Evolutionary conservation across 2,329 filamentous ascomycete genomes (phyloP).

Genomic region (Arthroderma sp.): DNA sequence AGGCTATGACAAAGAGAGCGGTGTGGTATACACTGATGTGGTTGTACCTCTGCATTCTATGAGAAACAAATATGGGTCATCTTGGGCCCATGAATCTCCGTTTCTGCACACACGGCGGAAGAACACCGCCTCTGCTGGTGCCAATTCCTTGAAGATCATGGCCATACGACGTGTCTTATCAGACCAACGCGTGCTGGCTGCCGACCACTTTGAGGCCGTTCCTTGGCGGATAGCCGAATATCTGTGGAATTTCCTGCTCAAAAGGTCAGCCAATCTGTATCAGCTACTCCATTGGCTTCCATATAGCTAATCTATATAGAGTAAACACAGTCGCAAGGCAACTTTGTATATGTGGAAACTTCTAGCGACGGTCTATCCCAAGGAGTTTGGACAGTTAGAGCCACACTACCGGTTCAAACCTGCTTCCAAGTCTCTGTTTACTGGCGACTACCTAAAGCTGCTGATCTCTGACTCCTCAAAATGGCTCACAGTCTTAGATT

Average conservation of each 20-base stretch:
- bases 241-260: slow-evolving; percentile 26
- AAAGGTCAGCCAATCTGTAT: slow-evolving; percentile 18
- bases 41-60: slow-evolving; percentile 2
- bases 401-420: slow-evolving; percentile 22
- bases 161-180: slow-evolving; percentile 21
- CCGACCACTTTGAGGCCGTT: slow-evolving; percentile 23
- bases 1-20: slow-evolving; percentile 10
- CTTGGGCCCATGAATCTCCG: slow-evolving; percentile 28
- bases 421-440: slow-evolving; percentile 16
- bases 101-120: slow-evolving; percentile 20
- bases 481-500: slow-evolving; percentile 25
- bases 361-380: slow-evolving; percentile 25
- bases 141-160: slow-evolving; percentile 22
- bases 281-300: neutral
- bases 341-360: slow-evolving; percentile 34
- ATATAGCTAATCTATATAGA: slow-evolving; percentile 4
- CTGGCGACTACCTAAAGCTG: slow-evolving; percentile 24
- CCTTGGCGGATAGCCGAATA: slow-evolving; percentile 28
- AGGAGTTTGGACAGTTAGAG: slow-evolving; percentile 19
- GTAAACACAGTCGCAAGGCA: slow-evolving; percentile 18
- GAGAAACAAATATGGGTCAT: slow-evolving; percentile 13
- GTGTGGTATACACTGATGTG: slow-evolving; percentile 11
- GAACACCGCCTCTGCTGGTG: slow-evolving; percentile 14
- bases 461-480: slow-evolving; percentile 18
- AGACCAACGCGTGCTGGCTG: slow-evolving; percentile 25